A percentile compares a stretch with the other conserved stretches of the same genome.
Evolutionary conservation across 2,329 filamentous ascomycete species (phyloP).

Genomic region (Coniochaeta sp.): DNA sequence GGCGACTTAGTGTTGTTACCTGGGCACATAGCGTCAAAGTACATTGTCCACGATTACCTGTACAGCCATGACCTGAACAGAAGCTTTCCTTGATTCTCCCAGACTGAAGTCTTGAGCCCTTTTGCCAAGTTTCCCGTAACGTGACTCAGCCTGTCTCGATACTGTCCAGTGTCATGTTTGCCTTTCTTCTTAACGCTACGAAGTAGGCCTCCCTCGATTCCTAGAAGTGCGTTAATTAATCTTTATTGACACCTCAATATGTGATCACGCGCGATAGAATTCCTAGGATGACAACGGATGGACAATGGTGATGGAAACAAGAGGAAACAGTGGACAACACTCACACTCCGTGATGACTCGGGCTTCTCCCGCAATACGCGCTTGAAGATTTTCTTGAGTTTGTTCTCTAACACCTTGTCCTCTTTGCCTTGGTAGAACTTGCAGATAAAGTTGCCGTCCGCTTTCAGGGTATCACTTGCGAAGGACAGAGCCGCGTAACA

Average conservation of each 20-base stretch:
- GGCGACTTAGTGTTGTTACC: neutral
- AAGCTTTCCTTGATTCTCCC: neutral
- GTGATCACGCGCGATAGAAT: neutral
- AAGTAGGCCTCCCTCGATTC: conserved; percentile 84
- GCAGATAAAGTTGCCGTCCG: conserved; percentile 87
- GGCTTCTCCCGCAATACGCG: conserved; percentile 86
- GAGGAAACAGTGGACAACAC: conserved; percentile 15
- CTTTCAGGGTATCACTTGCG: conserved; percentile 71
- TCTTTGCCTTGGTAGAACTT: conserved; percentile 94
- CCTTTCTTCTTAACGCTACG: conserved; percentile 66
- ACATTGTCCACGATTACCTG: neutral
- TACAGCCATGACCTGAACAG: neutral
- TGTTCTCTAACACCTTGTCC: conserved; percentile 70
- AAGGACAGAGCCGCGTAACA: conserved; percentile 81
- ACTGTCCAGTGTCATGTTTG: conserved; percentile 20
- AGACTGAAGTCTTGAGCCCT: neutral
- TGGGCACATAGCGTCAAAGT: no score
- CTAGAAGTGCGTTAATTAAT: conserved; percentile 30
- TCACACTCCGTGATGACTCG: conserved; percentile 77
- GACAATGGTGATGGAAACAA: neutral
- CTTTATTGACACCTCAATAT: neutral
- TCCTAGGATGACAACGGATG: neutral
- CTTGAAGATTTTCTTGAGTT: conserved; percentile 67
- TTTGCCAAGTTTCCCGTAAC: neutral
- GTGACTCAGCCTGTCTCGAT: conserved; percentile 5